Percentiles rank a stretch among this genome's conserved stretches.
Conservation (phyloP, 2,329 filamentous ascomycete genomes). For the Apiospora aurea region DNA sequence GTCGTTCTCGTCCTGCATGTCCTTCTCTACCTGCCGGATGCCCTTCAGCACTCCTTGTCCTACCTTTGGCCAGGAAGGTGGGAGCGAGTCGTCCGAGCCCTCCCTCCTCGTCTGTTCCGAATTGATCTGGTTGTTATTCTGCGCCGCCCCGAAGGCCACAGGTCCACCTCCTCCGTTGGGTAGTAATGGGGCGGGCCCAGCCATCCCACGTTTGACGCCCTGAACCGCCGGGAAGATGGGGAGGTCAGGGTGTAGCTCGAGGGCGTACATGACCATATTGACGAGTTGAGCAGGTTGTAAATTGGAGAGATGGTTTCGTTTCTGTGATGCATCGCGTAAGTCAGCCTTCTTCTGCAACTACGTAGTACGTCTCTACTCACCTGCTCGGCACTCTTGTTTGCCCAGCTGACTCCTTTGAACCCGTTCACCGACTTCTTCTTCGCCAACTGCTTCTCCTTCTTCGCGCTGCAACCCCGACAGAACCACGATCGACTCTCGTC, state of each 20-base stretch:
- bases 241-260: conserved; percentile 67
- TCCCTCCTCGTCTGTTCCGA: conserved; percentile 34
- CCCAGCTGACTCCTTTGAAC: conserved; percentile 48
- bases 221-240: conserved; percentile 64
- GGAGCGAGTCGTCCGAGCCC: conserved; percentile 40
- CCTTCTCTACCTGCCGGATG: conserved; percentile 39
- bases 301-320: conserved; percentile 67
- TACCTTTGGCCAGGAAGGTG: conserved; percentile 41
- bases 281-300: conserved; percentile 69
- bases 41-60: conserved; percentile 40
- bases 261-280: conserved; percentile 68
- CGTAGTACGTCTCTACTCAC: conserved; percentile 37
- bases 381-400: conserved; percentile 47
- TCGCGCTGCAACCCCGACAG: conserved; percentile 66
- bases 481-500: conserved; percentile 75
- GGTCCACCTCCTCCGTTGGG: conserved; percentile 39
- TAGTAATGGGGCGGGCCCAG: no score
- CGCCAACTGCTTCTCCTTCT: conserved; percentile 52
- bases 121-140: conserved; percentile 22
- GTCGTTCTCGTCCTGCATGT: conserved; percentile 42
- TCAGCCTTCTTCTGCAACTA: background rate
- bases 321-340: conserved; percentile 48
- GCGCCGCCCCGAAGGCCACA: conserved; percentile 42
- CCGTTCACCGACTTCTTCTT: conserved; percentile 47
- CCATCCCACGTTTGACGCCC: no score